Evolutionary conservation across 2,329 filamentous ascomycete species (phyloP), one percentile per base, ranked within the genome.

Genomic region (Aspergillus alliaceus): DNA sequence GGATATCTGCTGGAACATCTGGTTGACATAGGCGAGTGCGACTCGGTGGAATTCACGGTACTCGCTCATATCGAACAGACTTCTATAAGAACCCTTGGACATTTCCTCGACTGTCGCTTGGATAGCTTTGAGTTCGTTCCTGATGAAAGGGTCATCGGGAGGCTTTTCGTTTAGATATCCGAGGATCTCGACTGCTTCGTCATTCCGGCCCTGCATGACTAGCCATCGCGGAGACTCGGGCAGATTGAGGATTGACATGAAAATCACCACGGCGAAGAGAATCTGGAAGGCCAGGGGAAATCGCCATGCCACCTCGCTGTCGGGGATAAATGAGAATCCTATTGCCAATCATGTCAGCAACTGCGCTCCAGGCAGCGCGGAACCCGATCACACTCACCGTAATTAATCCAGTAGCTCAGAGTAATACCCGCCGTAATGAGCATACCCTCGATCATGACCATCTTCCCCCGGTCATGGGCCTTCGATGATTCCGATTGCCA

Each of bases 141-240:
- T 71, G 27, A 84, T 67, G 46, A 74, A 75, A 84, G 68, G 15
- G 78, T 79, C 2, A 56, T 80, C 75, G 46, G 82, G 78, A 49
- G 77, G 74, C 3, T 56, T 56, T 11, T 56, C 54, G 27, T 51
- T 51, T n/a, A 84, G 67, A 9, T 77, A 79, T 3, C 68, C 70
- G 27, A 83, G 66, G 2, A 83, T 79, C 12, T 77, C 68, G 9
- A 77, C 65, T 0, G 81, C 81, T 61, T 83, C 78, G 18, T 83
- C 78, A 58, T 84, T 80, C 14, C 77, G 75, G 39, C 82, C 83
- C 66, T 83, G 82, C 48, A 84, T 67, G 24, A 86, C 79, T 6
- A 86, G 74, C 81, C 83, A 86, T 51, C 84, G 78, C 8, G 84
- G 84, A 0, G 81, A 84, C 63, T 86, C 84, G 11, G 83, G 83